Evolutionary conservation across 805 yeast genomes (phyloP), one percentile per base, ranked within the genome.

Genomic region (Wickerhamomyces tratensis): DNA sequence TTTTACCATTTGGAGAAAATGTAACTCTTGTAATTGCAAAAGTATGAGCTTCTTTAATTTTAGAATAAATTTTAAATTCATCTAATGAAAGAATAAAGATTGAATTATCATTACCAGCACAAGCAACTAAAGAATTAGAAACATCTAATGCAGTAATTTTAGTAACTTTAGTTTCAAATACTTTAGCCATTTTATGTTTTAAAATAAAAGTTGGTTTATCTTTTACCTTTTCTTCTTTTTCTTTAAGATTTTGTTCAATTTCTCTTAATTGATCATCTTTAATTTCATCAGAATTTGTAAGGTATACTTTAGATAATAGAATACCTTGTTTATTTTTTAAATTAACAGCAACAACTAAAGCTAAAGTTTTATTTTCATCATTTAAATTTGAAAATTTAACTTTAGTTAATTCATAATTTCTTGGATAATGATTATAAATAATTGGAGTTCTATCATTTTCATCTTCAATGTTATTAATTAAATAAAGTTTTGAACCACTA

Each of bases 1-100:
- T 70, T 40, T 73, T 63, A 7, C 89, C 87, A 55, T 77, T 70
- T 12, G 84, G 81, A 5, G 87, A 79, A 46, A 86, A 79, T 3
- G 76, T 65, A 9, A 86, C 76, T 37, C 74, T 71, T 0, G 96
- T 87, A 41, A 87, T 79, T 26, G 94, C 87, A 58, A 85, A 85
- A 8, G 72, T 66, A 58, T 88, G 96, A n/a, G n/a, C 34, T 13
- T 31, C n/a, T 31, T 31, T 31, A 42, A 77, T 64, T 7, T 68
- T 63, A 44, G 72, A 76, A 26, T 77, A 51, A 11, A 71, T 59
- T 37, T 71, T 68, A 45, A 88, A 72, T 46, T 71, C 76, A 3
- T 68, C 63, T 13, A 73, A 57, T 36, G 72, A 70, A 11, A 79
- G 58, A n/a, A 88, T 50, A 2, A 76, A 62, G 11, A 88, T 64